Evolutionary conservation across 495 filamentous ascomycete genomes (phyloP).

Genomic region (Aspergillus homomorphus): DNA sequence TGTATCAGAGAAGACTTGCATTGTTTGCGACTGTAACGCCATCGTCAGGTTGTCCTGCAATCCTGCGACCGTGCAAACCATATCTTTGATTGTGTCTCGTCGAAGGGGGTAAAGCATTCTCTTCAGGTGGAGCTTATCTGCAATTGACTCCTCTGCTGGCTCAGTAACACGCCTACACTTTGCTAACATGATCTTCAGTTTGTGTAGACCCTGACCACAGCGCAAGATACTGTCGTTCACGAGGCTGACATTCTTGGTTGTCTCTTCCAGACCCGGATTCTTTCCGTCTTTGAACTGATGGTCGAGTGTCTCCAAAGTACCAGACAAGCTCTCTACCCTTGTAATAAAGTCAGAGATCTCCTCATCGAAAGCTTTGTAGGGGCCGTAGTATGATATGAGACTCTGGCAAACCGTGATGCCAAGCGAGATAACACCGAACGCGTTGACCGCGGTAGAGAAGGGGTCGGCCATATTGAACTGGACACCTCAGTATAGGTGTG

Average conservation of each 20-base stretch:
- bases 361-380: conserved; percentile 15
- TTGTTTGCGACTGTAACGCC: background rate
- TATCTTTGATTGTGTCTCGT: too few relatives aligned
- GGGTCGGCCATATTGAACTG: conserved; percentile 21
- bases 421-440: conserved; percentile 26
- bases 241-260: background rate
- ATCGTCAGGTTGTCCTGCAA: background rate
- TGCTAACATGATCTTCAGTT: background rate
- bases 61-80: background rate
- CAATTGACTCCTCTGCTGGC: too few relatives aligned
- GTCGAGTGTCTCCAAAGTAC: too few relatives aligned
- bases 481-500: too few relatives aligned
- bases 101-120: too few relatives aligned
- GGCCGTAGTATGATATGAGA: conserved; percentile 19
- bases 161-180: background rate
- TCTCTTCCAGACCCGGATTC: background rate
- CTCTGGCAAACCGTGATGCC: conserved; percentile 24
- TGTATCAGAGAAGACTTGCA: background rate
- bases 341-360: background rate
- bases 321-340: background rate
- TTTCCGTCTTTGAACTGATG: background rate
- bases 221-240: background rate
- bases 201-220: background rate
- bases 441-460: conserved; percentile 19
- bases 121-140: too few relatives aligned